Conservation (phyloP, 1,284 basidiomycete genomes). For the Puccinia horiana region DNA sequence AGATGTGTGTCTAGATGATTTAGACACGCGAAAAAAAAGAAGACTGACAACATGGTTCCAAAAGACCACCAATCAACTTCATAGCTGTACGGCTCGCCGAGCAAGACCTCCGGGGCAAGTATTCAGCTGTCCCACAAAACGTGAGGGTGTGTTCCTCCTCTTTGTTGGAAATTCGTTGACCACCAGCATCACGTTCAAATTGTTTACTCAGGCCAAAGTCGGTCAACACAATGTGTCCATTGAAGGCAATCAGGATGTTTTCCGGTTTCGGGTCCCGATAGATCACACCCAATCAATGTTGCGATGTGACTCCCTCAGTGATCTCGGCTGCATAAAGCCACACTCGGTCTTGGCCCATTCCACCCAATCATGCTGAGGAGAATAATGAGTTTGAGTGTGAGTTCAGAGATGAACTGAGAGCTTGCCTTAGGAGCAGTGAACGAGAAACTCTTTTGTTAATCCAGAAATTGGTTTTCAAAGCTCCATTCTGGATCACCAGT, state of each 20-base stretch:
- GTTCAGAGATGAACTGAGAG: constrained; percentile 47
- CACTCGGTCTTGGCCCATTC: constrained; percentile 84
- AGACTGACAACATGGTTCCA: constrained; percentile 91
- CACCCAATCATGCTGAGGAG: constrained; percentile 75
- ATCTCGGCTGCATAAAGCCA: constrained; percentile 96
- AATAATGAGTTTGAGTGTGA: neutral
- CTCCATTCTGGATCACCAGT: constrained; percentile 56
- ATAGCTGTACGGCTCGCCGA: constrained; percentile 84
- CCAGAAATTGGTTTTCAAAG: constrained; percentile 54
- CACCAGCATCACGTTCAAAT: constrained; percentile 53
- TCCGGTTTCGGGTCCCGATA: constrained; percentile 84
- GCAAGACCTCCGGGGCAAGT: constrained; percentile 77
- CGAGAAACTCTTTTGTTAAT: constrained; percentile 34
- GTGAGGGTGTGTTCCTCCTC: constrained; percentile 70
- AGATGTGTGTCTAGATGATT: too few relatives aligned
- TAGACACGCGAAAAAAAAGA: too few relatives aligned
- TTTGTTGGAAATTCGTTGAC: constrained; percentile 18
- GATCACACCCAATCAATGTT: constrained; percentile 75
- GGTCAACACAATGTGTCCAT: constrained; percentile 91
- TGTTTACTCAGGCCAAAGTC: constrained; percentile 87
- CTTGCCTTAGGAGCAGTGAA: constrained; percentile 35
- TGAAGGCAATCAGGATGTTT: constrained; percentile 86
- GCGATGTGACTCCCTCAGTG: constrained; percentile 86
- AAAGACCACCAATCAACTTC: constrained; percentile 98
- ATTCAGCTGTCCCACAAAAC: constrained; percentile 73